Evolutionary conservation across 2,329 filamentous ascomycete species (phyloP).

Genomic region (Berkeleyomyces rouxiae): DNA sequence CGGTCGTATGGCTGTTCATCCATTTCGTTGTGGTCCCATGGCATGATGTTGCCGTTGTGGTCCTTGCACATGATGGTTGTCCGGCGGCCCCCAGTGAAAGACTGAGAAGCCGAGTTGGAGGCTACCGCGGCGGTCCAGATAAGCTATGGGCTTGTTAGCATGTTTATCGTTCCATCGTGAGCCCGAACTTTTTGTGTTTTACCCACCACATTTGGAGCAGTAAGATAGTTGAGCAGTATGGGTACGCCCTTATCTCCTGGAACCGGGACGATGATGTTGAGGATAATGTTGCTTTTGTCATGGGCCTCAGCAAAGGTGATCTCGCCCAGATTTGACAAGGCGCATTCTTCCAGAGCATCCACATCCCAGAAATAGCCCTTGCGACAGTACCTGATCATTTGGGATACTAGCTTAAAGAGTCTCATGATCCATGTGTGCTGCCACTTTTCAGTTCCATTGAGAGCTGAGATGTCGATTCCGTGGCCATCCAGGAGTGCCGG

Average conservation of each 20-base stretch:
- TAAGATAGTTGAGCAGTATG: constrained; percentile 78
- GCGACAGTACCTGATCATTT: constrained; percentile 49
- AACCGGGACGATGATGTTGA: constrained; percentile 83
- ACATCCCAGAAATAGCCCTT: constrained; percentile 78
- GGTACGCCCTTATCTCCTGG: constrained; percentile 60
- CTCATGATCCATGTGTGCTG: constrained; percentile 6
- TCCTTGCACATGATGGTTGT: constrained; percentile 62
- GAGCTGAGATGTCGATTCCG: constrained; percentile 68
- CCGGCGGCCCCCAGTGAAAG: constrained; percentile 47
- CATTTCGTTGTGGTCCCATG: constrained; percentile 34
- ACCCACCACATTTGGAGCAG: constrained; percentile 78
- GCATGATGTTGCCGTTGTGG: constrained; percentile 51
- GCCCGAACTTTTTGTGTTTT: neutral
- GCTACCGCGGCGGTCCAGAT: constrained; percentile 68
- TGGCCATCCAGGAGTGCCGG: constrained; percentile 60
- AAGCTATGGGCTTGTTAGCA: constrained; percentile 31
- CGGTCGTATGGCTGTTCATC: constrained; percentile 12
- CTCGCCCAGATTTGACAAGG: constrained; percentile 72
- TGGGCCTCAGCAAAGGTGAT: constrained; percentile 90
- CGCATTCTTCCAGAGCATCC: constrained; percentile 64
- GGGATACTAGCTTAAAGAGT: constrained; percentile 40
- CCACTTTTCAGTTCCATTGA: constrained; percentile 29
- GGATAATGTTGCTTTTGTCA: constrained; percentile 61
- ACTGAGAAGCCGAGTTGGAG: constrained; percentile 50
- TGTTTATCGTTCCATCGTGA: neutral